Evolutionary conservation across 768 basidiomycete genomes (phyloP).

Genomic region (Mycena capillaripes): DNA sequence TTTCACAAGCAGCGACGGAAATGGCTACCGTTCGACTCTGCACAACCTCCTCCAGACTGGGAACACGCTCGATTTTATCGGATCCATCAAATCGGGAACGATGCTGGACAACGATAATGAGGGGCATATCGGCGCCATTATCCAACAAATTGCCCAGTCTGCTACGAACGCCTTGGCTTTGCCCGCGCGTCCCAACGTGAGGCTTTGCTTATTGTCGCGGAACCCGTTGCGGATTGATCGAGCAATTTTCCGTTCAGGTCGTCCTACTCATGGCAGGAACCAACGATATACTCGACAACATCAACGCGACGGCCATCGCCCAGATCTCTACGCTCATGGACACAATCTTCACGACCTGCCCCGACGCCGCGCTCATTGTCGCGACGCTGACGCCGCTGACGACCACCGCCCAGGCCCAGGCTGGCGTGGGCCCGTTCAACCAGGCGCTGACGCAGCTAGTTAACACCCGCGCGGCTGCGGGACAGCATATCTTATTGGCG

Average conservation of each 20-base stretch:
- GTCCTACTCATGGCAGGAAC: conserved; percentile 37
- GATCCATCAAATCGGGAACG: conserved; percentile 27
- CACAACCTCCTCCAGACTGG: conserved; percentile 27
- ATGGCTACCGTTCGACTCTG: conserved; percentile 31
- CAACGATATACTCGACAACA: conserved; percentile 25
- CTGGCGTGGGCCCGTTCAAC: conserved; percentile 29
- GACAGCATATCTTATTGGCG: conserved; percentile 33
- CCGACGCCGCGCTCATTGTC: conserved; percentile 32
- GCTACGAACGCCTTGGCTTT: conserved; percentile 20
- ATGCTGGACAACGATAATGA: conserved; percentile 38
- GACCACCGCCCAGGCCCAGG: background rate
- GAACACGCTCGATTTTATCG: conserved; percentile 35
- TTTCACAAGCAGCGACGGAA: conserved; percentile 32
- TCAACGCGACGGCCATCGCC: background rate
- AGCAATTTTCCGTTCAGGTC: conserved; percentile 16
- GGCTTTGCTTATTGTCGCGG: background rate
- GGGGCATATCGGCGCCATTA: conserved; percentile 29
- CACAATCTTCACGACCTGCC: conserved; percentile 19
- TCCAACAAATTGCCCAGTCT: conserved; percentile 28
- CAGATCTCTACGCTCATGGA: conserved; percentile 25
- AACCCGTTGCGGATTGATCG: background rate
- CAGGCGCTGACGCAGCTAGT: conserved; percentile 16
- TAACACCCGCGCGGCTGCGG: conserved; percentile 19
- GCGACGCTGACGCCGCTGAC: conserved; percentile 25
- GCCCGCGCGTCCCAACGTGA: conserved; percentile 18